Evolutionary conservation across 1,284 basidiomycete species (phyloP).

Genomic region (Kwoniella shivajii): DNA sequence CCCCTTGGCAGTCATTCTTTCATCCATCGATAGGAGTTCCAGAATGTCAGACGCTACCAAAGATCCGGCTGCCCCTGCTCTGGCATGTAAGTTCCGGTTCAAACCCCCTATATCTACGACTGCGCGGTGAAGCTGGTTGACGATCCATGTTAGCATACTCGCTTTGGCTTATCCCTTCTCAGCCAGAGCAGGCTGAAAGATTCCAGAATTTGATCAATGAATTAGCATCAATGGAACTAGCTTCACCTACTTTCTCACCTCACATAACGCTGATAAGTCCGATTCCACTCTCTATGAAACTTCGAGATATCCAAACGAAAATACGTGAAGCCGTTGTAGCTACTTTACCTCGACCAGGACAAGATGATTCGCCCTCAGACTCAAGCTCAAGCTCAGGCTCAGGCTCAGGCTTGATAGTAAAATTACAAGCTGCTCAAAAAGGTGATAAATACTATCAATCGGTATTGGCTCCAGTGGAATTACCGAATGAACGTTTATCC

Average conservation of each 20-base stretch:
- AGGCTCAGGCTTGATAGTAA: neutral
- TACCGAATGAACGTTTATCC: slow-evolving; percentile 14
- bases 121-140: no score
- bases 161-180: slow-evolving; percentile 17
- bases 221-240: slow-evolving; percentile 17
- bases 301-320: slow-evolving; percentile 12
- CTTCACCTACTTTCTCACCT: slow-evolving; percentile 33
- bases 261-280: slow-evolving; percentile 42
- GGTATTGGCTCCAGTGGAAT: slow-evolving; percentile 36
- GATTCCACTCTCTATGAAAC: slow-evolving; percentile 12
- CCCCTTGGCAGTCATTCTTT: neutral
- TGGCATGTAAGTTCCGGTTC: neutral
- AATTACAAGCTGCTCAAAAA: slow-evolving; percentile 24
- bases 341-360: neutral
- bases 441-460: slow-evolving; percentile 43
- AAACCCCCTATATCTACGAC: no score
- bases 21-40: no score
- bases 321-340: slow-evolving; percentile 1
- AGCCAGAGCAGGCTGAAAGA: neutral
- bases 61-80: slow-evolving; percentile 1
- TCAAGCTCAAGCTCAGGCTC: no score
- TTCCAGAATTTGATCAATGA: slow-evolving; percentile 17
- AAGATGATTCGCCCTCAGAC: no score
- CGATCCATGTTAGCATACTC: slow-evolving; percentile 18
- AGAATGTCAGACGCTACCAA: slow-evolving; percentile 4